Base-by-base conservation (phyloP, 2,329 filamentous ascomycete genomes). In the Beauveria sp. region DNA sequence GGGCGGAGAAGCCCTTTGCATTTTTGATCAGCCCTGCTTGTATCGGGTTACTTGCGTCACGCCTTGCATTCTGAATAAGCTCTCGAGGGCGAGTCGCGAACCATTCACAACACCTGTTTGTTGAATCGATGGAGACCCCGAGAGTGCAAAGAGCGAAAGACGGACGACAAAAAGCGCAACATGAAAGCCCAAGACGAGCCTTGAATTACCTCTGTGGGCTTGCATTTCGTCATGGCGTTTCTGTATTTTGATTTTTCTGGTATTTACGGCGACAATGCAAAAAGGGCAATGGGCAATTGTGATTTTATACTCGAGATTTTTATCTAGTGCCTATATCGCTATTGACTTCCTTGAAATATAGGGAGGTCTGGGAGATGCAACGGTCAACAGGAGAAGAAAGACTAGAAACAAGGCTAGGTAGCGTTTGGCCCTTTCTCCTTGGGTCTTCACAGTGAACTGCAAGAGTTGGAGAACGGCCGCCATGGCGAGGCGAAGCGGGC, bases 221-320 rank as follows among this genome's bases (percentile, higher is more conserved):
- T 58, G 55, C 59, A 63, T 62, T 55, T 59, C 48, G 30, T 61
- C 55, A 59, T 57, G 62, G 47, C 60, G 59, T 62, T 59, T 18
- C 37, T 61, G 48, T 37, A 44, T 52, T 48, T 47, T 55, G 53
- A 46, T 46, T 54, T 54, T 37, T 51, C 47, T 61, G 55, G n/a
- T 48, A 52, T 50, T 58, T 53, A 57, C 18, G 43, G 61, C 59
- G 41, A 62, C 22, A 53, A 26, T 37, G 55, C 61, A 50, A 50
- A 55, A 43, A 37, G 41, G 50, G 40, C 51, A 51, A 59, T 22
- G 28, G 48, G 47, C 20, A 54, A 52, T 55, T 55, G 55, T 61
- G 53, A 57, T 52, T 56, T 50, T 52, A 52, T 44, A 51, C 44
- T 54, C 55, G 20, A 20, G 16, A 12, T 65, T 62, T 54, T 61